Evolutionary conservation across 2,329 filamentous ascomycete species (phyloP), one percentile per base, ranked within the genome.

Genomic region (Pseudogymnoascus sp.): DNA sequence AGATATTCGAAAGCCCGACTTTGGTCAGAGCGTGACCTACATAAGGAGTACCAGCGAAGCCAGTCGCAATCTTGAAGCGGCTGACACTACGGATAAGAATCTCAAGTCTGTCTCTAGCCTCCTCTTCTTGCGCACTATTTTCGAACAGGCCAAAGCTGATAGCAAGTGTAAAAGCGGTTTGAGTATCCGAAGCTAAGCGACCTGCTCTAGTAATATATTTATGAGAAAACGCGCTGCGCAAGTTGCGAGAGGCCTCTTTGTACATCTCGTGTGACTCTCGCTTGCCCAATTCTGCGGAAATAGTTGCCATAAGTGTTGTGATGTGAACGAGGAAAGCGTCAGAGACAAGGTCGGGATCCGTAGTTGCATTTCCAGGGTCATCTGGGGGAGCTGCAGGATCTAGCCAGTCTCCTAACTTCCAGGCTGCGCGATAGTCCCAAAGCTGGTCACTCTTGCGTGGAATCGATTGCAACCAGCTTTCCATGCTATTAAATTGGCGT

Each of bases 11-110:
- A 45, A 60, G 54, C 6, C 62, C 62, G 23, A 34, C 40, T n/a
- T 45, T 59, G 40, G 60, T 64, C n/a, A 63, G 62, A n/a, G 29
- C 62, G 5, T 63, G 11, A 14, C 54, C 31, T 4, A 68, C 64
- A 12, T 66, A 64, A 10, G 67, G 67, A 11, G 67, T 68, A 34
- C 67, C 67, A 26, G 67, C 67, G 45, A 68, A 68, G 10, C 67
- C 67, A 10, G 67, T 68, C 5, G 64, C 37, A n/a, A 68, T 66
- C 34, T 65, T 64, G 45, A 64, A 64, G 8, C 54, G 23, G 29
- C 64, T 65, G 10, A 40, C 45, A 3, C 16, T 11, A n/a, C 54
- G 51, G 10, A 67, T 29, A 3, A 69, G 26, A 18, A 64, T 37
- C 5, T 63, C 62, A 1, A 68, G 60, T 8, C 67, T 57, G 7